Evolutionary conservation across 2,329 filamentous ascomycete genomes (phyloP).

Genomic region (Paradendryphiella salina): DNA sequence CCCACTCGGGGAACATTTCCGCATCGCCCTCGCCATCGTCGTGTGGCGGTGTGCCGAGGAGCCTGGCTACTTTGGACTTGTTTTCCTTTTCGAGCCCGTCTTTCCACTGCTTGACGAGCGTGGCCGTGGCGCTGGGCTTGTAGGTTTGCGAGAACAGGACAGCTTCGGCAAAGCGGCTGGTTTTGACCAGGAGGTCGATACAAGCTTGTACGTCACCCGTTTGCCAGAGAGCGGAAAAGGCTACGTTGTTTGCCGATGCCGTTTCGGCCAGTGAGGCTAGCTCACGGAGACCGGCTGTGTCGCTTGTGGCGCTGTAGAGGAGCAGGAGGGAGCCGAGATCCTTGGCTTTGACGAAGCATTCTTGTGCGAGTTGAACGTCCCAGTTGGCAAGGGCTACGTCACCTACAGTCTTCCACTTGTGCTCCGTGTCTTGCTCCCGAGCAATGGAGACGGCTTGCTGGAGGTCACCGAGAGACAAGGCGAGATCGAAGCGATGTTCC

Average conservation of each 20-base stretch:
- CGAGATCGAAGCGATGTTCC: conserved; percentile 95
- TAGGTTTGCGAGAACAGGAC: conserved; percentile 95
- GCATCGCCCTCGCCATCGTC: conserved; percentile 67
- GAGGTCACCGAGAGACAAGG: conserved; percentile 79
- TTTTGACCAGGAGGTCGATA: conserved; percentile 76
- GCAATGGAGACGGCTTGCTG: conserved; percentile 85
- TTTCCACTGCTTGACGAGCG: conserved; percentile 79
- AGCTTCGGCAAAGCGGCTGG: conserved; percentile 79
- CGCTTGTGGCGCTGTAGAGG: conserved; percentile 82
- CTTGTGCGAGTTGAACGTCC: conserved; percentile 85
- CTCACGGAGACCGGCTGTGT: conserved; percentile 71
- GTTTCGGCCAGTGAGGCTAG: conserved; percentile 76
- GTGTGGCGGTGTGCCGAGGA: conserved; percentile 74
- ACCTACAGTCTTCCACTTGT: conserved; percentile 98
- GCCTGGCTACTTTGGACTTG: conserved; percentile 80
- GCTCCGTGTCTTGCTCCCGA: conserved; percentile 79
- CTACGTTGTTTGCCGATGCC: conserved; percentile 84
- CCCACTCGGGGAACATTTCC: conserved; percentile 95
- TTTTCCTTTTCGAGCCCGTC: conserved; percentile 78
- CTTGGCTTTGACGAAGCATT: conserved; percentile 89
- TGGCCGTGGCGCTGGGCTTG: conserved; percentile 74
- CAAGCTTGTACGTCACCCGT: conserved; percentile 81
- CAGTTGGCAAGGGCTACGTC: conserved; percentile 85
- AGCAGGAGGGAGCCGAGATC: conserved; percentile 88
- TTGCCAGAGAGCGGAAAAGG: conserved; percentile 89